Evolutionary conservation across 805 yeast species (phyloP), one percentile per base, ranked within the genome.

Genomic region (Torulaspora quercuum): DNA sequence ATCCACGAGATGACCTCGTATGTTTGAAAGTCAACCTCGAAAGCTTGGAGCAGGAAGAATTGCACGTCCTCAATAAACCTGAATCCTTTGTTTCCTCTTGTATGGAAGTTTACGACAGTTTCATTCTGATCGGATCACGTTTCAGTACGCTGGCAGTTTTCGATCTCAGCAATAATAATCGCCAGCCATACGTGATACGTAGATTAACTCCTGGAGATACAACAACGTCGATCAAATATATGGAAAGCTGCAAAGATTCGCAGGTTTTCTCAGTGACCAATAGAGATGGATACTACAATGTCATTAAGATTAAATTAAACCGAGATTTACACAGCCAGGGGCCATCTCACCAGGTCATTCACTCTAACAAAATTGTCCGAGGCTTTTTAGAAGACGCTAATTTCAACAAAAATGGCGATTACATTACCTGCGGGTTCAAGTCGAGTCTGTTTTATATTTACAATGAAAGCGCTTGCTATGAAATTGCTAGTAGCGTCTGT

Each of bases 311-410:
- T 18, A 39, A 57, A 33, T 48, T 68, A 7, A 4, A 19, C 6
- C 38, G 36, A 18, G 24, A 14, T 14, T 15, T 7, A 9, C 6
- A 5, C 7, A 15, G 12, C 12, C 0, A 27, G 37, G 23, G 45
- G 47, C 0, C 52, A 54, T 29, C 28, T 30, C 29, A 22, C 15
- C 49, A 52, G 6, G 57, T 71, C 3, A 48, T 71, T 7, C 81
- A 74, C 34, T 69, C 76, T 13, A 86, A 84, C 56, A 77, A 76
- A 48, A 60, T 83, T 6, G 72, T 84, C 23, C 75, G 77, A 44
- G 95, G 96, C 0, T 82, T 82, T 42, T 61, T 90, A 8, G 97
- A 90, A 59, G 95, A 95, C 0, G 76, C 81, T 0, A 69, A 65
- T 39, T 55, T 70, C 16, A 57, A 63, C 16, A 48, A 62, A 3